These are phyloP conservation scores for Clavispora phyllophila DNA, from an alignment of 805 yeast species.

Conservation along the genomic window DNA sequence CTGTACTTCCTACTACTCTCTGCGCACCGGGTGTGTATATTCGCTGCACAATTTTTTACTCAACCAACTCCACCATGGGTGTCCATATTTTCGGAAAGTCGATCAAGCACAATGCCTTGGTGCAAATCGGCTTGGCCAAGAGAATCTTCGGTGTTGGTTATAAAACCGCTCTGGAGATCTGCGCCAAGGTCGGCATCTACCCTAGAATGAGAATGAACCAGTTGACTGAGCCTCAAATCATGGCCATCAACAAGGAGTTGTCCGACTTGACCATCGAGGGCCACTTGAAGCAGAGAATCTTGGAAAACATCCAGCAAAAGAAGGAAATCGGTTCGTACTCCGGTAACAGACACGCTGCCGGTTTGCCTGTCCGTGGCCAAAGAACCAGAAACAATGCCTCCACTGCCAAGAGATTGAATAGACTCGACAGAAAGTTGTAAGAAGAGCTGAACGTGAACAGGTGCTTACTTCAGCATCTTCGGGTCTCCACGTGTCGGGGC, in stretches of 20 bases:
- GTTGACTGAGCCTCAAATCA: conserved; percentile 77
- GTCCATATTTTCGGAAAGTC: conserved; percentile 43
- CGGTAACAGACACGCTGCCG: conserved; percentile 86
- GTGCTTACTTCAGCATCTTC: too few species aligned
- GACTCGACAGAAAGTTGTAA: conserved; percentile 50
- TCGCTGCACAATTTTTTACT: neutral
- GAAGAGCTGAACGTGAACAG: too few species aligned
- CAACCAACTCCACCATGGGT: conserved; percentile 24
- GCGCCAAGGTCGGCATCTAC: conserved; percentile 85
- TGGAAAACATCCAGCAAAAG: conserved; percentile 75
- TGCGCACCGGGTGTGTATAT: neutral
- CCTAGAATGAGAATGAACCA: conserved; percentile 95
- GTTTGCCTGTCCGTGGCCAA: conserved; percentile 70
- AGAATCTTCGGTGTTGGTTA: conserved; percentile 87
- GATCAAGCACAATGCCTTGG: conserved; percentile 39
- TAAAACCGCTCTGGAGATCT: conserved; percentile 63
- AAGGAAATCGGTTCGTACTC: conserved; percentile 77
- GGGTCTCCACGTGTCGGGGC: neutral
- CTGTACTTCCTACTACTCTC: neutral
- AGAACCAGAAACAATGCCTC: conserved; percentile 84
- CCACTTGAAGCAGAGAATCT: conserved; percentile 64
- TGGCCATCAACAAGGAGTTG: conserved; percentile 83
- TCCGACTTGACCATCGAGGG: conserved; percentile 81
- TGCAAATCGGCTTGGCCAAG: conserved; percentile 61
- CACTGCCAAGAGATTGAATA: conserved; percentile 85